Evolutionary conservation across 495 filamentous ascomycete genomes (phyloP).

Genomic region (Daldinia childiae): DNA sequence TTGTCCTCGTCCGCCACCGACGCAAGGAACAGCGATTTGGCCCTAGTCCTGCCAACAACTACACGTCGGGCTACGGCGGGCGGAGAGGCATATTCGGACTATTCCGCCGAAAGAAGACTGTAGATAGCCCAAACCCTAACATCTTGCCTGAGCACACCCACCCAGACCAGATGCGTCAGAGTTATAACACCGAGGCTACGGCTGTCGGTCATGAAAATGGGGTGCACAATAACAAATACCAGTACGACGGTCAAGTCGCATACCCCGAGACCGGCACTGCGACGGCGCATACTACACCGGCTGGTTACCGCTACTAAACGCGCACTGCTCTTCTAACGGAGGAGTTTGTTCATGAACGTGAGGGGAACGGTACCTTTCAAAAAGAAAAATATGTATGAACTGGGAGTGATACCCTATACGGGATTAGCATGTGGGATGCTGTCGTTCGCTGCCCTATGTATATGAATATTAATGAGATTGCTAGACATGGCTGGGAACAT

Average conservation of each 20-base stretch:
- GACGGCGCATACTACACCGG: conserved; percentile 28
- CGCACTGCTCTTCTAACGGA: background rate
- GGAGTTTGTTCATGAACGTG: conserved; percentile 20
- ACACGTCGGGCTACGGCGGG: conserved; percentile 72
- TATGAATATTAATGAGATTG: conserved; percentile 28
- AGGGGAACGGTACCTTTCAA: conserved; percentile 10
- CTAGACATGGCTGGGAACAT: conserved; percentile 2
- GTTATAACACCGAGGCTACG: conserved; percentile 55
- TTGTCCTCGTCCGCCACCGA: conserved; percentile 72
- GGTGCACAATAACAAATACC: conserved; percentile 44
- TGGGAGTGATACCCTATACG: conserved; percentile 38
- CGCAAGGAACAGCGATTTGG: conserved; percentile 82
- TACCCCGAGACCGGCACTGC: conserved; percentile 41
- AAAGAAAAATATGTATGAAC: conserved; percentile 19
- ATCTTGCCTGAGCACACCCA: conserved; percentile 51
- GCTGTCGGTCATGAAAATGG: conserved; percentile 41
- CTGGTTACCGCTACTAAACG: conserved; percentile 36
- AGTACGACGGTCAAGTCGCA: conserved; percentile 42
- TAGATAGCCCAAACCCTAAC: conserved; percentile 41
- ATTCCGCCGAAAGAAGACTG: conserved; percentile 44
- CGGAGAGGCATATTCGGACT: conserved; percentile 47
- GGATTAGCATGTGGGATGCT: conserved; percentile 29
- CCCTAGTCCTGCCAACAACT: conserved; percentile 78
- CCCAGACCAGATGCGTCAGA: conserved; percentile 52
- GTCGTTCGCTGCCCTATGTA: conserved; percentile 22